These are phyloP conservation scores for Saksenaea oblongispora DNA, from an alignment of 371 early-diverging fungal species.

Conservation along the genomic window DNA sequence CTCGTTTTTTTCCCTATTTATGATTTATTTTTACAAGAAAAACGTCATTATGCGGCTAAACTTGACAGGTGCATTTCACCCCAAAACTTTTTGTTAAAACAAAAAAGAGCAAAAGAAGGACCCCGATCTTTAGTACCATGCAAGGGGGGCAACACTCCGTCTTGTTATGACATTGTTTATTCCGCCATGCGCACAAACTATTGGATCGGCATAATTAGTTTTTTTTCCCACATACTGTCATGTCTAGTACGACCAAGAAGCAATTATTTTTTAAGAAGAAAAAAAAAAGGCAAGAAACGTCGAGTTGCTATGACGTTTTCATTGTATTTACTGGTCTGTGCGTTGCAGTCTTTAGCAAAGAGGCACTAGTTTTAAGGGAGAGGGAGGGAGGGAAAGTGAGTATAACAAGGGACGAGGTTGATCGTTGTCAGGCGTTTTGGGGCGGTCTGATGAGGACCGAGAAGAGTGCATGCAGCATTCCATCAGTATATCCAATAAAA, in stretches of 20 bases:
- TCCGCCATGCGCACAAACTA: conserved; percentile 1
- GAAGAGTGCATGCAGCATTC: conserved; percentile 2
- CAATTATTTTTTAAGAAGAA: not conserved
- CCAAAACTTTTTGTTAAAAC: not conserved
- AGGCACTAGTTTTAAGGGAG: not conserved
- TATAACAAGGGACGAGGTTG: not conserved
- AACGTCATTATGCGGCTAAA: not conserved
- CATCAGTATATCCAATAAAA: not conserved
- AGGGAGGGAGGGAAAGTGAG: not conserved
- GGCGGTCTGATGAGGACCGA: not conserved
- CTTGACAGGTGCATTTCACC: conserved; percentile 1
- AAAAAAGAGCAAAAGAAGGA: not conserved
- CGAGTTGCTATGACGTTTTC: not conserved
- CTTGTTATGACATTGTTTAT: conserved; percentile 4
- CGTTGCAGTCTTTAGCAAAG: not conserved
- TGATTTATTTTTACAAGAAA: not conserved
- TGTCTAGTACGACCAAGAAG: not conserved
- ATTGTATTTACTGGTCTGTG: not conserved
- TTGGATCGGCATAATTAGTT: conserved; percentile 2
- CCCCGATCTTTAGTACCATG: not conserved
- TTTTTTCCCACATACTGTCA: not conserved
- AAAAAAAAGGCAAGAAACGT: not conserved
- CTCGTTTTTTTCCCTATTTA: not conserved
- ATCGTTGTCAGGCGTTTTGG: conserved; percentile 4
- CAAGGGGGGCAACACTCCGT: not conserved